Evolutionary conservation across 345 rosid genomes (phyloP), one percentile per base, ranked within the genome.

Genomic region (Isatis tinctoria): DNA sequence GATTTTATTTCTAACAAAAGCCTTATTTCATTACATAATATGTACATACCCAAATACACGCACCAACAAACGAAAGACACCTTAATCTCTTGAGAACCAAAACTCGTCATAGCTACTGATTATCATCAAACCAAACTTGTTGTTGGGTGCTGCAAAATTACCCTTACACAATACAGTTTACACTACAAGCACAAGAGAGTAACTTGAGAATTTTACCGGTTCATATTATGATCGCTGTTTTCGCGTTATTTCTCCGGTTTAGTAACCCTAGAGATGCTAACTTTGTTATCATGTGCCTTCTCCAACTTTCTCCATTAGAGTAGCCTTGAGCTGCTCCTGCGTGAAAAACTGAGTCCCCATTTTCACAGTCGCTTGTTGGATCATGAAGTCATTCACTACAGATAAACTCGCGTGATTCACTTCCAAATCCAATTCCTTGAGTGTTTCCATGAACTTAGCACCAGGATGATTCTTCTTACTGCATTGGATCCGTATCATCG

Each of bases 341-440:
- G 95, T 82, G 82, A 87, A 94, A 69, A 84, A 77, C 68, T 84
- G 87, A 58, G 82, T 83, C 16, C 87, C 93, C 93, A 94, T 94
- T 80, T 88, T 91, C 54, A 94, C 98, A 0, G 96, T 89, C 2
- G 98, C 98, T 86, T 94, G 97, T 53, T 90, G 98, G 74, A 94
- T 94, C 97, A 91, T 94, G 80, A 94, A 70, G 69, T 91, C 98
- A 64, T 94, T 90, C 78, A 90, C 86, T 35, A 89, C 96, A 0
- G 96, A 87, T 41, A 90, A 88, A 60, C 96, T 94, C 10, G 96
- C 98, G 10, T 94, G 95, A 70, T 86, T 84, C 61, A 94, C 97
- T 40, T 94, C 97, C 41, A 94, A 85, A 65, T 91, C 96, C 77
- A 94, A 70, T 17, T 91, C 98, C 82, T 78, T 88, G n/a, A 94